Evolutionary conservation across 1,284 basidiomycete species (phyloP), one percentile per base, ranked within the genome.

Genomic region (Ganoderma resinaceum): DNA sequence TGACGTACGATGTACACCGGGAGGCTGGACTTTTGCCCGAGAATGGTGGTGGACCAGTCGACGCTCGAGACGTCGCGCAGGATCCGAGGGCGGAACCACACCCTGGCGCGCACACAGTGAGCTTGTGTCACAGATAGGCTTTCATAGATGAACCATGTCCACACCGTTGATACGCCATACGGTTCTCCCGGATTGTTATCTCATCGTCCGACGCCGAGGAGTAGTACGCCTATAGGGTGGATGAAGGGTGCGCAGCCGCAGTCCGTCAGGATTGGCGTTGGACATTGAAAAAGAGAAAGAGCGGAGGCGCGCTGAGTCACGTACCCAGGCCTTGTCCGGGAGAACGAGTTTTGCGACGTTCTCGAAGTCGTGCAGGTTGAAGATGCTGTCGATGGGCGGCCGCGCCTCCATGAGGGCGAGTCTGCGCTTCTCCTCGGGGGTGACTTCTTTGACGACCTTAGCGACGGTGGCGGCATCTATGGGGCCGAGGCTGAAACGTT

Each of bases 71-170:
- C 91, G 74, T 93, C 86, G 33, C 90, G 85, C 7, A 93, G 80
- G 61, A 94, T 84, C 12, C 92, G 84, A 5, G 92, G 91, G 3
- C 91, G 84, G 84, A 93, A 93, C 91, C 91, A 94, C 67, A 94
- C 85, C 31, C 89, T 85, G 59, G 37, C 3, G 9, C 14, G 16
- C 31, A 16, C 53, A n/a, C 53, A 57, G 55, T 37, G 4, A 8
- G 29, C 8, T 33, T 20, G 14, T 16, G 5, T n/a, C 9, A 11
- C 5, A 2, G 33, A 23, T 12, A 9, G n/a, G 14, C 57, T 59
- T 35, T 33, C 57, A 38, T 14, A 20, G 35, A 23, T 4, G 14
- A 3, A 46, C 5, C 20, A 9, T 35, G 35, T 12, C 68, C 80
- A 63, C 52, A 81, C 86, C 88, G 79, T 66, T 90, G 88, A 76